These are phyloP conservation scores for Podaxis sp. DNA, from an alignment of 768 basidiomycete species.

Conservation along the genomic window DNA sequence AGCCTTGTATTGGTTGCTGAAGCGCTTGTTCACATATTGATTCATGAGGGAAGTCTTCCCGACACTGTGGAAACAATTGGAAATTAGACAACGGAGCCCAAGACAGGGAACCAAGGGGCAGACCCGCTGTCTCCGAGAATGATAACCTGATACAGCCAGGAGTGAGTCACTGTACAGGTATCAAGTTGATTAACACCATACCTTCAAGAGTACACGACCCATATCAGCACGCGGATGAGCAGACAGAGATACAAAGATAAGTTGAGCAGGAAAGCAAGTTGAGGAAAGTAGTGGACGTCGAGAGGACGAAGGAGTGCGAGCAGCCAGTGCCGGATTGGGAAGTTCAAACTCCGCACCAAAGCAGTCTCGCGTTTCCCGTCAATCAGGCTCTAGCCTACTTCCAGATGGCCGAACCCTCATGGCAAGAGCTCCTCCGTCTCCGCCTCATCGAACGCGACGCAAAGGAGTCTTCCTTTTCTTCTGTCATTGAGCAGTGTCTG, in stretches of 20 bases:
- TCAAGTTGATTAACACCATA: conserved; percentile 23
- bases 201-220: conserved; percentile 89
- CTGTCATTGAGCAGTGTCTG: conserved; percentile 92
- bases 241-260: conserved; percentile 19
- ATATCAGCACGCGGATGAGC: conserved; percentile 36
- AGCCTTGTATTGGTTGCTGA: conserved; percentile 99
- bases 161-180: conserved; percentile 3
- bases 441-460: conserved; percentile 83
- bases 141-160: conserved; percentile 68
- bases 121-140: conserved; percentile 98
- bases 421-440: conserved; percentile 80
- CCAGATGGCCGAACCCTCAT: conserved; percentile 76
- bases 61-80: conserved; percentile 51
- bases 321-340: conserved; percentile 26
- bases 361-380: conserved; percentile 6
- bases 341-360: conserved; percentile 42
- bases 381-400: conserved; percentile 15
- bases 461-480: conserved; percentile 75
- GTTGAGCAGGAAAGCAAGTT: conserved; percentile 16
- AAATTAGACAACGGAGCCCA: conserved; percentile 17
- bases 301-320: conserved; percentile 15
- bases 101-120: conserved; percentile 26
- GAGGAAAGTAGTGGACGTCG: conserved; percentile 16
- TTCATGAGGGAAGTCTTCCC: conserved; percentile 99
- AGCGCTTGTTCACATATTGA: conserved; percentile 99